These are phyloP conservation scores for Nasturtium officinale DNA, from an alignment of 345 rosid genomes.

Conservation along the genomic window DNA sequence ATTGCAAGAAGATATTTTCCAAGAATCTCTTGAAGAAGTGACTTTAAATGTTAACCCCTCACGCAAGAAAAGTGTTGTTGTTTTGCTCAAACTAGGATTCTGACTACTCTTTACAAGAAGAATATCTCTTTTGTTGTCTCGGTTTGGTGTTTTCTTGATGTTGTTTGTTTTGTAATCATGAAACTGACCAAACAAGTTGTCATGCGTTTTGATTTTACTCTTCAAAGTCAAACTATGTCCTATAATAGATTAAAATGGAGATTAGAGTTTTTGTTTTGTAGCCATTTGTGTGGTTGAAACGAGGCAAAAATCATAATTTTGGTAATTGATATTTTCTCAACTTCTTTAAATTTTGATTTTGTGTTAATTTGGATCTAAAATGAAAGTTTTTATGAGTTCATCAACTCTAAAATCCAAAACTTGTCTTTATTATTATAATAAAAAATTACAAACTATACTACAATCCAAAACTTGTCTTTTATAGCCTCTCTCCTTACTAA, in stretches of 20 bases:
- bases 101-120: slow-evolving; percentile 12
- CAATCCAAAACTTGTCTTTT: slow-evolving; percentile 3
- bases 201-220: neutral
- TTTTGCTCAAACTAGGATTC: neutral
- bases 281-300: neutral
- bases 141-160: slow-evolving; percentile 6
- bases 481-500: neutral
- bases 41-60: neutral
- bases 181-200: neutral
- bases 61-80: slow-evolving; percentile 13
- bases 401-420: neutral
- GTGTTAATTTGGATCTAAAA: neutral
- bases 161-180: slow-evolving; percentile 6
- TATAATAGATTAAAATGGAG: neutral
- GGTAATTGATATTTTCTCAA: neutral
- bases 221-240: neutral
- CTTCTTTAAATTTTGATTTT: neutral
- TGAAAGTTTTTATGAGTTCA: neutral
- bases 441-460: neutral
- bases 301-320: too few species aligned
- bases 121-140: slow-evolving; percentile 12
- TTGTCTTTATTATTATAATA: neutral
- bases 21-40: slow-evolving; percentile 54
- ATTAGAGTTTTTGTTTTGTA: neutral
- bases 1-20: slow-evolving; percentile 73